A percentile compares a stretch with the other conserved stretches of the same genome.
Evolutionary conservation across 371 early-diverging fungal species (phyloP).

Genomic region (Sporodiniella umbellata): DNA sequence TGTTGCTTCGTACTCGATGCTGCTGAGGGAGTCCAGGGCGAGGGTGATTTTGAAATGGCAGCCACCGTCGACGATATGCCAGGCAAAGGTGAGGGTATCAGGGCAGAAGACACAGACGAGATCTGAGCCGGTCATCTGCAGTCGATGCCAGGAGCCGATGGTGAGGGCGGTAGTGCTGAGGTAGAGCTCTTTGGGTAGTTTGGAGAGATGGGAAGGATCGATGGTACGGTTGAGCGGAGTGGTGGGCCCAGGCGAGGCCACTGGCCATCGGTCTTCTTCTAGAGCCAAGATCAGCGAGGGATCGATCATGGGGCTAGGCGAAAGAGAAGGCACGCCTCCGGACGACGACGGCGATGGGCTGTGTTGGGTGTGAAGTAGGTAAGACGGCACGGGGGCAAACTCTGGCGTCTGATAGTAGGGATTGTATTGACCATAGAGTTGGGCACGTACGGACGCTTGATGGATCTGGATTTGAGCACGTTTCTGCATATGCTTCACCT

Average conservation of each 20-base stretch:
- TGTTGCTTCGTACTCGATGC: conserved; percentile 50
- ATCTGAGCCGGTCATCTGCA: conserved; percentile 53
- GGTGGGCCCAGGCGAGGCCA: neutral
- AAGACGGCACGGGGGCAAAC: neutral
- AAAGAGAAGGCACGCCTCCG: too few relatives aligned
- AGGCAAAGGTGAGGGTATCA: conserved; percentile 54
- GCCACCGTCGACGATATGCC: conserved; percentile 67
- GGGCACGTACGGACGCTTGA: conserved; percentile 29
- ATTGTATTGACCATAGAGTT: conserved; percentile 21
- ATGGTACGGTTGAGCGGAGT: too few relatives aligned
- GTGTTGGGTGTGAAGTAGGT: conserved; percentile 22
- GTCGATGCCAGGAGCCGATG: conserved; percentile 79
- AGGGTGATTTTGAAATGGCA: conserved; percentile 72
- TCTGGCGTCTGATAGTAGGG: conserved; percentile 16
- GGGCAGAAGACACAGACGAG: conserved; percentile 61
- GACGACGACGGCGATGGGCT: too few relatives aligned
- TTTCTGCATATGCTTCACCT: conserved; percentile 62
- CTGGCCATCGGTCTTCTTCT: neutral
- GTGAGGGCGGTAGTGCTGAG: conserved; percentile 61
- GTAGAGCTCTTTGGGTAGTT: conserved; percentile 27
- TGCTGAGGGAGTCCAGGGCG: conserved; percentile 51
- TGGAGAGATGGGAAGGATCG: conserved; percentile 20
- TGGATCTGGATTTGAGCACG: conserved; percentile 39
- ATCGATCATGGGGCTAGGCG: too few relatives aligned
- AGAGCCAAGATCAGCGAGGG: neutral